Evolutionary conservation across 805 yeast genomes (phyloP).

Genomic region (Candida dajiaensis): DNA sequence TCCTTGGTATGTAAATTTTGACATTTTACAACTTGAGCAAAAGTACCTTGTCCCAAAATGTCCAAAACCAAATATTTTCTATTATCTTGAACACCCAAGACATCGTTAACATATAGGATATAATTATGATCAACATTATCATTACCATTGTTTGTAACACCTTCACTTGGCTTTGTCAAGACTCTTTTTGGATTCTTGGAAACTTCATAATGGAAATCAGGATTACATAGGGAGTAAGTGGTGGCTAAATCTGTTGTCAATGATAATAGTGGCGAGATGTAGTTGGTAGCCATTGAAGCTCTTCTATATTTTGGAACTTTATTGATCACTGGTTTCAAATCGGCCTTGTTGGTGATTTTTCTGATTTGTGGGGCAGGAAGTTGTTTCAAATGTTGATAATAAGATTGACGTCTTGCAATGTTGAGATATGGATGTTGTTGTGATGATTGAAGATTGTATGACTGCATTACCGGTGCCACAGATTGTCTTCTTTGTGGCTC

Average conservation of each 20-base stretch:
- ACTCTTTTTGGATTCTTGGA: conserved; percentile 88
- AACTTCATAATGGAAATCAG: conserved; percentile 75
- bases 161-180: conserved; percentile 87
- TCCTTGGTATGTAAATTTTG: conserved; percentile 63
- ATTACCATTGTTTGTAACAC: conserved; percentile 69
- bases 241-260: conserved; percentile 71
- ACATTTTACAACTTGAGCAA: conserved; percentile 97
- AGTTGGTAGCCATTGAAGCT: conserved; percentile 56
- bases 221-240: conserved; percentile 80
- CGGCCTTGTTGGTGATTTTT: conserved; percentile 37
- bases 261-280: conserved; percentile 75
- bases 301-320: conserved; percentile 65
- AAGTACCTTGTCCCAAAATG: conserved; percentile 92
- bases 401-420: conserved; percentile 18
- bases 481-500: conserved; percentile 33
- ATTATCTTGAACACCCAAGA: conserved; percentile 80
- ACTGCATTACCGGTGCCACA: conserved; percentile 8
- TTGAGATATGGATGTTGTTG: conserved; percentile 6
- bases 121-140: conserved; percentile 90
- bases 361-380: conserved; percentile 44
- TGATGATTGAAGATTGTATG: conserved; percentile 1
- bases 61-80: conserved; percentile 85
- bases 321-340: conserved; percentile 56
- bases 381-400: conserved; percentile 27
- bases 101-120: conserved; percentile 89